Conservation (phyloP, 2,329 filamentous ascomycete species). For the Whalleya microplaca region DNA sequence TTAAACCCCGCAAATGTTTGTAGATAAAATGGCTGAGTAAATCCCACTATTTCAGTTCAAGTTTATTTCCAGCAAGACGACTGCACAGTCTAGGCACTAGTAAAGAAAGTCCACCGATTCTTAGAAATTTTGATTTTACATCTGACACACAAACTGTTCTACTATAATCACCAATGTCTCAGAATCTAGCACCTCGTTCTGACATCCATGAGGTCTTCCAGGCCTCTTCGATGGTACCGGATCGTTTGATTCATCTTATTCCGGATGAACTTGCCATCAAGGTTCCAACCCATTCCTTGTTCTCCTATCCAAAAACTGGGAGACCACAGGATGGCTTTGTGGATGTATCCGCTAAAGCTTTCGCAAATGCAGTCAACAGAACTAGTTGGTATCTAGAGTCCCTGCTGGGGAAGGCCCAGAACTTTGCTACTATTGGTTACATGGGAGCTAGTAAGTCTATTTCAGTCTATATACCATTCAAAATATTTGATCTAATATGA, state of each 20-base stretch:
- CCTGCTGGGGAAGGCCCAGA: constrained; percentile 7
- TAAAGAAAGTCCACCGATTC: no score
- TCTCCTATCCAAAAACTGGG: constrained; percentile 22
- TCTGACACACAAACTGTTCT: no score
- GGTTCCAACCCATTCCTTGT: constrained; percentile 25
- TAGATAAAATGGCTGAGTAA: no score
- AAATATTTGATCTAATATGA: neutral
- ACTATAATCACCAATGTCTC: neutral
- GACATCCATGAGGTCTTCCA: neutral
- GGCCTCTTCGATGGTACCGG: neutral
- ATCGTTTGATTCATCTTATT: constrained; percentile 22
- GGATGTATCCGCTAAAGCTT: constrained; percentile 21
- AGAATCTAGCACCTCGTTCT: neutral
- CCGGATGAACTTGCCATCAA: constrained; percentile 23
- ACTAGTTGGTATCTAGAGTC: constrained; percentile 24
- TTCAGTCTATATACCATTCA: no score
- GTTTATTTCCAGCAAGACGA: no score
- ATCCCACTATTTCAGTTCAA: no score
- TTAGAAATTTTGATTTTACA: no score
- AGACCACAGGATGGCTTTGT: constrained; percentile 24
- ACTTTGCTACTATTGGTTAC: constrained; percentile 6
- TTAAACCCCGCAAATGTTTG: no score
- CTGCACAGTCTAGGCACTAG: no score
- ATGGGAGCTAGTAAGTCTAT: constrained; percentile 3
- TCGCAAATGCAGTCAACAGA: constrained; percentile 27